Base-by-base conservation (phyloP, 371 early-diverging fungal species). In the Mucor saturninus region DNA sequence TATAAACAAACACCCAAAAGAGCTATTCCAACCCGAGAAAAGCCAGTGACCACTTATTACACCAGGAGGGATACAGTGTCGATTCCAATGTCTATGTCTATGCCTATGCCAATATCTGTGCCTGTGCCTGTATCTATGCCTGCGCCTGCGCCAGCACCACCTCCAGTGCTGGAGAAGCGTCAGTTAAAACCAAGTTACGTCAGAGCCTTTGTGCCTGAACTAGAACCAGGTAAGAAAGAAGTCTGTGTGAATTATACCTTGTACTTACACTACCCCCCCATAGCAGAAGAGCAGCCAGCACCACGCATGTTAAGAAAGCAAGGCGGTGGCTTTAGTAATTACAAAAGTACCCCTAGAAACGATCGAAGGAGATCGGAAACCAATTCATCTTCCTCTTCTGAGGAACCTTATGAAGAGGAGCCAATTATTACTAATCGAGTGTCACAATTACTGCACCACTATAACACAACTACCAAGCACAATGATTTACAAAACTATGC, bases 291-390 rank as follows among this genome's bases (percentile, higher is more conserved):
- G 8, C 35, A 35, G 35, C 8, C 8, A 35, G n/a, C 43, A 5
- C 43, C 43, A 13, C 43, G 14, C 5, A n/a, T 42, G 43, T 9
- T 13, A 14, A 10, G 43, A 42, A 42, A n/a, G 13, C n/a, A 42
- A 8, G 35, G 35, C 43, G 43, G 43, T n/a, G 14, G n/a, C 5
- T 42, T 42, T 42, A 42, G 43, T 42, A 42, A 10, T n/a, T 28
- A 10, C 30, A 50, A 13, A 26, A 26, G 13, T 11, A 30, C 28
- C 28, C 26, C 13, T 28, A 50, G 21, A 50, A 50, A 4, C 5
- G 2, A 11, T 32, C 26, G 48, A 59, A 59, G 37, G 2, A 32
- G 59, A 39, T 38, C 59, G 26, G 58, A 57, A 11, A 57, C 48
- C 11, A 57, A 30, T 8, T 29, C 45, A 2, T 56, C 56, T 31